phyloP scores from a whole-genome alignment of 495 filamentous ascomycete genomes.

The Pseudotulostoma volvatum region DNA sequence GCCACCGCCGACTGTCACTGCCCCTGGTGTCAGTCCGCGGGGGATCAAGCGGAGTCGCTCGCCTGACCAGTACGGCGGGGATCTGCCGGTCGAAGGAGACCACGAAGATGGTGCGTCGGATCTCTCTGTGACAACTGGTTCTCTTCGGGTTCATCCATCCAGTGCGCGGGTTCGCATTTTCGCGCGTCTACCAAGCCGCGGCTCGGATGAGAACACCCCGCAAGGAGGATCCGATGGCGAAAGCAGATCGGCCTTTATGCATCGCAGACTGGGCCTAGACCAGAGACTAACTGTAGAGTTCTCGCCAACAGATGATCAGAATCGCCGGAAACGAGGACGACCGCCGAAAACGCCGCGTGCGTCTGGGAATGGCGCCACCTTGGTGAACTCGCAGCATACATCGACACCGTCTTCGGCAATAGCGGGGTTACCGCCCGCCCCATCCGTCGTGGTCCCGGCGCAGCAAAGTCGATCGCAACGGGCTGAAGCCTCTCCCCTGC shows the following conservation, averaged over 20 bases:
- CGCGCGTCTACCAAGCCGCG: no score
- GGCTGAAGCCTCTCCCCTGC: constrained; percentile 38
- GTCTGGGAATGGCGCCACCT: constrained; percentile 13
- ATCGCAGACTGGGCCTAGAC: no score
- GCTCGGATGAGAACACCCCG: no score
- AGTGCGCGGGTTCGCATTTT: no score
- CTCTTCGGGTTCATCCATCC: background rate
- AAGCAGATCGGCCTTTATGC: no score
- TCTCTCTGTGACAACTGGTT: constrained; percentile 8
- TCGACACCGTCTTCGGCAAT: constrained; percentile 32
- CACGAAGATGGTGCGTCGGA: constrained; percentile 71
- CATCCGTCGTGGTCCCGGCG: no score
- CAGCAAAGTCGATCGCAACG: constrained; percentile 49
- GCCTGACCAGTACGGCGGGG: constrained; percentile 54
- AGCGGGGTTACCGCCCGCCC: constrained; percentile 66
- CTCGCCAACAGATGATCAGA: constrained; percentile 40
- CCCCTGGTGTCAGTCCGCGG: constrained; percentile 42
- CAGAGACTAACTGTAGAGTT: background rate
- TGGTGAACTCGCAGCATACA: constrained; percentile 17
- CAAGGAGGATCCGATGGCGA: no score
- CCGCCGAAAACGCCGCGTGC: constrained; percentile 54
- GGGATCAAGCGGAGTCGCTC: constrained; percentile 90
- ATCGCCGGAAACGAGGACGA: constrained; percentile 73
- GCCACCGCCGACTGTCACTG: constrained; percentile 26
- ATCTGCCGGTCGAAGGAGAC: constrained; percentile 39